Conservation (phyloP, 139 green algal species). For the Chlorella vulgaris region DNA sequence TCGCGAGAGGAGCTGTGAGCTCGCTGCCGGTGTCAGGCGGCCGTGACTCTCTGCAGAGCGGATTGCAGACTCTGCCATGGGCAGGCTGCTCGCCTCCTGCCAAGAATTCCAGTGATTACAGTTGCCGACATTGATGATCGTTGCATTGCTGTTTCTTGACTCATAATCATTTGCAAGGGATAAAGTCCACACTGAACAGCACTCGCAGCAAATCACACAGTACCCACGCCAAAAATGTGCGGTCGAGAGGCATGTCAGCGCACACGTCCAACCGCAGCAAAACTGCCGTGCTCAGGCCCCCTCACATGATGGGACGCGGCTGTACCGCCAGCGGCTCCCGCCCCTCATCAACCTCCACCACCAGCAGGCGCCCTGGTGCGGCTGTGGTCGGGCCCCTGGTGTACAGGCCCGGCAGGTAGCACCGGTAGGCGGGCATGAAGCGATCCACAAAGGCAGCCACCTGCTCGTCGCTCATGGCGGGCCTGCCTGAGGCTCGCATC, state of each 20-base stretch:
- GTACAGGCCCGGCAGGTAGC: constrained; percentile 91
- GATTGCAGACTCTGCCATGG: too few species aligned
- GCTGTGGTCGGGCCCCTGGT: constrained; percentile 76
- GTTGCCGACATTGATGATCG: too few species aligned
- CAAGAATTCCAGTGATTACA: too few species aligned
- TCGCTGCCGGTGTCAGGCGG: not conserved
- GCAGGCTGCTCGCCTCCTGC: too few species aligned
- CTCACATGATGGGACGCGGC: constrained; percentile 46
- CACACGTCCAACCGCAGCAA: too few species aligned
- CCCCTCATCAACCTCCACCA: constrained; percentile 78
- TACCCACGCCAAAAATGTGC: too few species aligned
- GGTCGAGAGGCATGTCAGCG: too few species aligned
- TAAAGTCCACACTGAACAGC: too few species aligned
- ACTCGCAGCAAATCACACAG: too few species aligned
- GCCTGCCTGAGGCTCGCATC: constrained; percentile 82
- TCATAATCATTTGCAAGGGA: too few species aligned
- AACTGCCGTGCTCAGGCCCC: not conserved
- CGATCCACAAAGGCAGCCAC: constrained; percentile 90
- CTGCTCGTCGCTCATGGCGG: constrained; percentile 91
- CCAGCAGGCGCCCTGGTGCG: constrained; percentile 56
- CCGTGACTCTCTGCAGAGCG: not conserved
- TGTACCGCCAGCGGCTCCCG: constrained; percentile 61
- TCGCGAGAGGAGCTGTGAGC: constrained; percentile 14
- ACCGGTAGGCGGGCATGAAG: constrained; percentile 96
- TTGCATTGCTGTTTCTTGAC: too few species aligned